A percentile compares a stretch with the other conserved stretches of the same genome.
phyloP scores from a whole-genome alignment of 495 filamentous ascomycete species.

The Bathelium albidoporum region DNA sequence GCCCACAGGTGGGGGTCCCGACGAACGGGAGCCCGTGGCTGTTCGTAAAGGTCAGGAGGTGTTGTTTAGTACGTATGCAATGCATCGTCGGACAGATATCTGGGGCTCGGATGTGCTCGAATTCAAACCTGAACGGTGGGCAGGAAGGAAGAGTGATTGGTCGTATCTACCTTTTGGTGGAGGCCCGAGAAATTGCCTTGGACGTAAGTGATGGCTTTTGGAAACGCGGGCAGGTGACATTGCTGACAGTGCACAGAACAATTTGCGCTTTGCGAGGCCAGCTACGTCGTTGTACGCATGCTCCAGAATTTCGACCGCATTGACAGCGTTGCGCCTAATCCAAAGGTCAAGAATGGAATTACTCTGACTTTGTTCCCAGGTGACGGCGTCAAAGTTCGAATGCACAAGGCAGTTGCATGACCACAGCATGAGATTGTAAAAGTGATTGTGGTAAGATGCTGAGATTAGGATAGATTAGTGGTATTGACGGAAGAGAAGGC shows the following conservation, averaged over 20 bases:
- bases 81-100: conserved; percentile 20
- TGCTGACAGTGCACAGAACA: conserved; percentile 7
- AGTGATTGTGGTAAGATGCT: too few relatives aligned
- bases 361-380: conserved; percentile 16
- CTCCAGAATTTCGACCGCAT: conserved; percentile 17
- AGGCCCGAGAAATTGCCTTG: conserved; percentile 20
- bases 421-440: too few relatives aligned
- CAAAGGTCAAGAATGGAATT: conserved; percentile 12
- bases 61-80: conserved; percentile 13
- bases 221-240: too few relatives aligned
- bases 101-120: conserved; percentile 18
- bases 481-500: too few relatives aligned
- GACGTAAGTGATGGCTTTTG: conserved; percentile 9
- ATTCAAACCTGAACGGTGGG: conserved; percentile 24
- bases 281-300: conserved; percentile 16
- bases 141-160: conserved; percentile 15
- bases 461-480: too few relatives aligned
- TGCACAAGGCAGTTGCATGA: conserved; percentile 10
- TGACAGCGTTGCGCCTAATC: conserved; percentile 8
- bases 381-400: conserved; percentile 16
- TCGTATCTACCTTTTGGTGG: conserved; percentile 18
- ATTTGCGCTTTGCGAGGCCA: conserved; percentile 15
- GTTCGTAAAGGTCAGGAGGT: conserved; percentile 18
- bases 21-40: conserved; percentile 12
- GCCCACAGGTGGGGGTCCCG: conserved; percentile 19